These are phyloP conservation scores for Aureobasidium sp. DNA, from an alignment of 2,329 filamentous ascomycete genomes.

Conservation along the genomic window DNA sequence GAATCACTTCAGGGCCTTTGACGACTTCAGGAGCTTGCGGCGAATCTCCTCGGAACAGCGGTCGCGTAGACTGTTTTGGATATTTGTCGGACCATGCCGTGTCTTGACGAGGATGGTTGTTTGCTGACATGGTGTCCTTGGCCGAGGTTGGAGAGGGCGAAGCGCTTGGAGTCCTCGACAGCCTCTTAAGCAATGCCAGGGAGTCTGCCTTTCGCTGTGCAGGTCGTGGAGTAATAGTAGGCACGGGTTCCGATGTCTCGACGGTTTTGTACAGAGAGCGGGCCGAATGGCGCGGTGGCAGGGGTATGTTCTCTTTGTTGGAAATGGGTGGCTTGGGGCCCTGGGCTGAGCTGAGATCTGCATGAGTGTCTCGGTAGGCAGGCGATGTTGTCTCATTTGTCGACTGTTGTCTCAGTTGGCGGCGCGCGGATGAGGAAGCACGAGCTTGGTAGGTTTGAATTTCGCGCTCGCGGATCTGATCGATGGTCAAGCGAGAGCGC, in stretches of 20 bases:
- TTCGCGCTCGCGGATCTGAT: constrained; percentile 36
- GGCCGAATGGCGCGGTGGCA: not conserved
- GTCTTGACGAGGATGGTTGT: not conserved
- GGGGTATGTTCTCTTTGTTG: constrained; percentile 24
- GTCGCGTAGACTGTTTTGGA: not conserved
- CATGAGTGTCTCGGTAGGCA: not conserved
- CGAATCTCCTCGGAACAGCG: not conserved
- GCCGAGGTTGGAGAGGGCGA: constrained; percentile 36
- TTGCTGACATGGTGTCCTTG: not conserved
- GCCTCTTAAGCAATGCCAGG: constrained; percentile 35
- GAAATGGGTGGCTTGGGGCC: constrained; percentile 20
- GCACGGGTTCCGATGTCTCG: constrained; percentile 23
- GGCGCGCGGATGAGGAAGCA: not conserved
- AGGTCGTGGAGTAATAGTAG: not conserved
- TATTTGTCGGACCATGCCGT: constrained; percentile 2
- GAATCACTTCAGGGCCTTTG: not conserved
- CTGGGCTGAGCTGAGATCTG: not conserved
- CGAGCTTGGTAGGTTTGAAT: constrained; percentile 30
- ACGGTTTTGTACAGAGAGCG: constrained; percentile 24
- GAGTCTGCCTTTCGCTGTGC: constrained; percentile 34
- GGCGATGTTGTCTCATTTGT: constrained; percentile 3
- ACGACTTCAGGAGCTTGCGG: constrained; percentile 7
- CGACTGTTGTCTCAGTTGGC: not conserved
- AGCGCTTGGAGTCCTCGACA: constrained; percentile 37
- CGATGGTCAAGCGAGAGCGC: constrained; percentile 28